Evolutionary conservation across 2,329 filamentous ascomycete genomes (phyloP), one percentile per base, ranked within the genome.

Genomic region (Sporothrix sp.): DNA sequence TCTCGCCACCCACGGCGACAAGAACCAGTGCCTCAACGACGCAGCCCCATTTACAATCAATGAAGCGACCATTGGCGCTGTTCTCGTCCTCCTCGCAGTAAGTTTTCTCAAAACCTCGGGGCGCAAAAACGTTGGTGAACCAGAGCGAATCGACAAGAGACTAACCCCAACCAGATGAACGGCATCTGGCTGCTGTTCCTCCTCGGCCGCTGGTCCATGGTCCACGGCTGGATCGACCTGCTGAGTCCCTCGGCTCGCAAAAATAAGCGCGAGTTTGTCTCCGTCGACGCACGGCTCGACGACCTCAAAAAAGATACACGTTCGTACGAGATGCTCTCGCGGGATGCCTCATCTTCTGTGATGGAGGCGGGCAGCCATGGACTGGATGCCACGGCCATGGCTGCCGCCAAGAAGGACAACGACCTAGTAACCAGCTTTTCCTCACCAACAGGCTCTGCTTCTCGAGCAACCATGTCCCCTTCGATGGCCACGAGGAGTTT

Each of bases 151-250:
- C 5, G n/a, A n/a, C n/a, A n/a, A n/a, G n/a, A n/a, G n/a, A 16
- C 38, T 38, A 32, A 45, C 35, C 23, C 6, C 7, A 20, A 5
- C 11, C 57, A 87, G 82, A 74, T 88, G 57, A 90, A 90, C 57
- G 91, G 91, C 7, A 71, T 97, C 43, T 95, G 91, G 81, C 79
- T 85, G 45, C 75, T 94, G 52, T 66, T 95, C 50, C 79, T 97
- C 52, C 79, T 96, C 28, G 84, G 85, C 33, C 84, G 90, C 48
- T 81, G 79, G 65, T 84, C 85, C n/a, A 94, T 97, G 82, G 72
- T 94, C 50, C 77, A 73, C 3, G 93, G 85, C 55, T 98, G 93
- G 93, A 58, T 72, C 37, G 82, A 94, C 23, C 68, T 90, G 37
- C 65, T 82, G 57, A 70, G 65, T 50, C 64, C 66, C 33, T 62